Evolutionary conservation across 306 rosid genomes (phyloP), one percentile per base, ranked within the genome.

Genomic region (Dalbergia oliveri): DNA sequence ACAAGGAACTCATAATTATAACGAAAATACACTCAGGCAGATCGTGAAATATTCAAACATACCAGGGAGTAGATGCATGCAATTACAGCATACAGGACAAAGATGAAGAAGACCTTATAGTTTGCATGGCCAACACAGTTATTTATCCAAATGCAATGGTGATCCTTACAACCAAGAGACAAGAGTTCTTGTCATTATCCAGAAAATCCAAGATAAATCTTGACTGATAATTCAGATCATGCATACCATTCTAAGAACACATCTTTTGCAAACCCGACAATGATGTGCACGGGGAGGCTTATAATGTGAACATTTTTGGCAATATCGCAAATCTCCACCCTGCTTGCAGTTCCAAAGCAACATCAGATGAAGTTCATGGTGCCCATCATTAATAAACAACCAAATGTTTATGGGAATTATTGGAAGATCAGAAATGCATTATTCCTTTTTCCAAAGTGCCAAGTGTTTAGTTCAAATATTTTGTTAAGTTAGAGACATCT

Each of bases 211-310:
- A 70, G 63, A 66, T 39, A 82, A 83, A 62, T 73, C 49, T 69
- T 56, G 49, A 83, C 13, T 54, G 12, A 67, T 12, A 65, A 80
- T 47, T 75, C 19, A 72, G 78, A 80, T 71, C 60, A 84, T 31
- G 78, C 90, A 78, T 91, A 95, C 99, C 99, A 95, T 95, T 86
- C 97, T 91, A 80, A 95, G 88, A 86, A 95, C 94, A 81, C 99
- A 95, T 90, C 94, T 89, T 87, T 84, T 90, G 85, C 99, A 95
- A 73, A 93, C 93, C 80, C 98, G 97, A 64, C 99, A 95, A 87
- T 95, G 99, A 89, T 95, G 99, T 43, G 98, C 94, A 26, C 99
- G 99, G 16, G 99, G 96, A 79, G 99, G 99, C 89, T 95, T 95
- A 86, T 90, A 86, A 63, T 84, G 99, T 84, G 94, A 84, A 84